Evolutionary conservation across 306 rosid species (phyloP).

Genomic region (Dryas drummondii): DNA sequence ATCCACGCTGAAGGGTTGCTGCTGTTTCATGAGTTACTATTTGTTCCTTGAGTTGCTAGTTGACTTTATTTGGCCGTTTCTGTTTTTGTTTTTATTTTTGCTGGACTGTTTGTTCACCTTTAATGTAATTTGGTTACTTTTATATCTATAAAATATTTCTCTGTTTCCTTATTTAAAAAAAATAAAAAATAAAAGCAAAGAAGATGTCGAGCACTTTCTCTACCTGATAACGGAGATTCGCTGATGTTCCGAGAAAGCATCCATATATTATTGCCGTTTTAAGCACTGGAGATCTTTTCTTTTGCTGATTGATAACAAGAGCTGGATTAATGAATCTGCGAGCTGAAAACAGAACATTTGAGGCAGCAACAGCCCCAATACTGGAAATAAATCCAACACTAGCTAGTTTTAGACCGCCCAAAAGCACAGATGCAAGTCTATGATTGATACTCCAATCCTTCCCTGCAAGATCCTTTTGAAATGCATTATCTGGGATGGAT

Average conservation of each 20-base stretch:
- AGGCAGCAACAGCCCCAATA: slow-evolving; percentile 80
- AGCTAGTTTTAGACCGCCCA: slow-evolving; percentile 90
- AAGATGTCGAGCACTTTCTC: slow-evolving; percentile 10
- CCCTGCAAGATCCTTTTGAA: slow-evolving; percentile 82
- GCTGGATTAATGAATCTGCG: slow-evolving; percentile 72
- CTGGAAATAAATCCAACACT: slow-evolving; percentile 91
- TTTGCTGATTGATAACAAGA: slow-evolving; percentile 38
- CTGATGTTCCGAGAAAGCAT: slow-evolving; percentile 75
- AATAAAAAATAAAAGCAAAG: background rate
- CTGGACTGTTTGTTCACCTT: background rate
- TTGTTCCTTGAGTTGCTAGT: background rate
- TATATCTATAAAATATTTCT: too few relatives aligned
- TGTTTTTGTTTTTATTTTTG: too few relatives aligned
- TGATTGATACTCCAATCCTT: slow-evolving; percentile 77
- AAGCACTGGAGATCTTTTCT: slow-evolving; percentile 73
- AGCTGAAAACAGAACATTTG: slow-evolving; percentile 56
- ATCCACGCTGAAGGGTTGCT: background rate
- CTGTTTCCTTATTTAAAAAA: background rate
- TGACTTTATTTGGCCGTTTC: background rate
- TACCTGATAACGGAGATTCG: slow-evolving; percentile 98
- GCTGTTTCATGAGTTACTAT: background rate
- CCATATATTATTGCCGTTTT: slow-evolving; percentile 72
- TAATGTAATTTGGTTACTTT: too few relatives aligned
- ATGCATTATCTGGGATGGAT: slow-evolving; percentile 95
- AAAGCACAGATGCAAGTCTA: slow-evolving; percentile 80